Evolutionary conservation across 768 basidiomycete species (phyloP), one percentile per base, ranked within the genome.

Genomic region (Mycena vitilis): DNA sequence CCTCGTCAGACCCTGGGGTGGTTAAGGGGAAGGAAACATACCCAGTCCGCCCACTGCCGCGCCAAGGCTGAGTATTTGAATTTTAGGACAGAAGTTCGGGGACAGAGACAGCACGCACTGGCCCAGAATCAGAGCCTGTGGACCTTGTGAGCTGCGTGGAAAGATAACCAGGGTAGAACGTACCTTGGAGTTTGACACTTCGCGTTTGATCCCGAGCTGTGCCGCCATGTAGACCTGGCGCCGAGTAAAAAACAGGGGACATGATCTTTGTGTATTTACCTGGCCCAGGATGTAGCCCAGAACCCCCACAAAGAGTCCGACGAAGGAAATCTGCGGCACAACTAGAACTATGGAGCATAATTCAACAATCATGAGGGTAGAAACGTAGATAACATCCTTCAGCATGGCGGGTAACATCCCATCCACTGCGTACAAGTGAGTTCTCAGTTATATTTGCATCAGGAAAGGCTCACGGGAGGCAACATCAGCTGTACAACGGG

Each of bases 171-270:
- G 13, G 47, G n/a, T 42, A 18, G 23, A 59, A 38, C 23, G 2
- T 59, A 18, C 44, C 44, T 45, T 45, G 44, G 44, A 15, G 44
- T 45, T 45, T 2, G 44, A 45, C 6, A 45, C 57, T 10, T 59
- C 37, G 15, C 57, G 57, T 59, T 59, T 59, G 25, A 59, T 36
- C 7, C 57, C 57, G 42, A 59, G 57, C 57, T 59, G 57, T n/a
- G 57, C 57, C 22, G 57, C 40, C 40, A 59, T 30, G 16, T 59
- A 59, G 45, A 59, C 47, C 57, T 59, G 25, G 23, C 16, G 22
- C 25, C 42, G 5, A 45, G 38, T 57, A 22, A 57, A 20, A 37
- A 47, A 59, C 12, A 20, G 42, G 25, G 44, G 37, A 18, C n/a
- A n/a, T 5, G 11, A 40, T 40, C 40, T 4, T 2, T 2, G 42